Evolutionary conservation across 2,329 filamentous ascomycete species (phyloP), one percentile per base, ranked within the genome.

Genomic region (Penicillium sp.): DNA sequence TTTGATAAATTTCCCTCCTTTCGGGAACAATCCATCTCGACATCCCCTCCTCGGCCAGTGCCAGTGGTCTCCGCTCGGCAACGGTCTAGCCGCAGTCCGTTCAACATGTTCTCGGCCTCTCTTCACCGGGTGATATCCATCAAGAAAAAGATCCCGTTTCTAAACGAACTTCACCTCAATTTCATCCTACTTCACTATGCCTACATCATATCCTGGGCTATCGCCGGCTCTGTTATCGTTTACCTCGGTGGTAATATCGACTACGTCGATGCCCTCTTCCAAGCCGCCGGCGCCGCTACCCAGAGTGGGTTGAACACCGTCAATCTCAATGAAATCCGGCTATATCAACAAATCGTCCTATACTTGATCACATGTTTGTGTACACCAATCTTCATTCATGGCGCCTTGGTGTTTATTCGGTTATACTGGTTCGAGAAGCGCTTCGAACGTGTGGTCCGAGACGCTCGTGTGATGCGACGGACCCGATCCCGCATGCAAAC

Each of bases 351-450:
- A 75, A 72, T 90, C 40, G 80, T 89, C 48, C 76, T 95, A 26
- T 91, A 88, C 65, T 66, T 91, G 7, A 80, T 90, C 38, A 79
- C 88, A 4, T 87, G 91, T 80, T 65, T 90, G 12, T 86, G 88
- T 26, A 96, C 91, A 48, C 91, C 91, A 0, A 94, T 96, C 58
- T 87, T 89, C 44, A 87, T 96, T 65, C 86, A 96, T 68, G 85
- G 89, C 2, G 88, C 85, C 42, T 91, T 99, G 42, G 94, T 99
- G 8, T 93, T 96, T 65, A 82, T 97, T 14, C 88, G 94, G 26
- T 80, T 99, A 1, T 97, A 96, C 75, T 99, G 93, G 93, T 99
- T 99, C 70, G 92, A 99, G 75, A 96, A 95, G 74, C 85, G 92
- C 8, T 97, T 99, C 70, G 89, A 96, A 69, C 82, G 89, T 65